Evolutionary conservation across 148 eudicot species (phyloP), one percentile per base, ranked within the genome.

Genomic region (Silene latifolia): DNA sequence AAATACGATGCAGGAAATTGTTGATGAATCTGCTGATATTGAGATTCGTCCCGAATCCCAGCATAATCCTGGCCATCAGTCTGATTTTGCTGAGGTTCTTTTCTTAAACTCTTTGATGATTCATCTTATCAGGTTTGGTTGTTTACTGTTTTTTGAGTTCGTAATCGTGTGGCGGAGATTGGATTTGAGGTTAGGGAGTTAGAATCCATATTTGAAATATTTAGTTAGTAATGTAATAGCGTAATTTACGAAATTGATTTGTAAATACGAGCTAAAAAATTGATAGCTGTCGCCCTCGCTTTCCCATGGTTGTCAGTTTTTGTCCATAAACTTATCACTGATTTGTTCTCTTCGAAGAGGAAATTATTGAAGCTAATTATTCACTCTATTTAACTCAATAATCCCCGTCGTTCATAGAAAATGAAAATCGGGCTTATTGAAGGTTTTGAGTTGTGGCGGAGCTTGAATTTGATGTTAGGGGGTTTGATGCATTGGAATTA

Each of bases 1-100:
- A 88, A 95, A 90, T 75, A 95, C 99, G 15, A 95, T 92, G 99
- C 99, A 95, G 68, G 99, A 95, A 72, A 92, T 95, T 62, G 99
- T 95, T 8, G 99, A 92, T 73, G 94, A 95, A 79, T 87, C 94
- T 0, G 89, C 94, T 2, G 99, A 95, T 60, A 90, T 95, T 9
- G 99, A 95, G 88, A 92, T 95, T 80, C 85, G 97, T 0, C 97
- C 97, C 19, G 97, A 95, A 77, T 86, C 91, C 0, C 99, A 95
- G 93, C 99, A 92, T 65, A 95, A 95, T 76, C 97, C 99, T 0
- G 96, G 91, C 0, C 93, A 92, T 67, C 97, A 86, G 68, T 72
- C 92, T 23, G 96, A 95, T 82, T 92, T 87, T 67, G 89, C 90
- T 23, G 98, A 94, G 98, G 98, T 93, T 71, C 23, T 47, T 19